phyloP scores from a whole-genome alignment of 2,329 filamentous ascomycete species.

The Fusarium redolens region DNA sequence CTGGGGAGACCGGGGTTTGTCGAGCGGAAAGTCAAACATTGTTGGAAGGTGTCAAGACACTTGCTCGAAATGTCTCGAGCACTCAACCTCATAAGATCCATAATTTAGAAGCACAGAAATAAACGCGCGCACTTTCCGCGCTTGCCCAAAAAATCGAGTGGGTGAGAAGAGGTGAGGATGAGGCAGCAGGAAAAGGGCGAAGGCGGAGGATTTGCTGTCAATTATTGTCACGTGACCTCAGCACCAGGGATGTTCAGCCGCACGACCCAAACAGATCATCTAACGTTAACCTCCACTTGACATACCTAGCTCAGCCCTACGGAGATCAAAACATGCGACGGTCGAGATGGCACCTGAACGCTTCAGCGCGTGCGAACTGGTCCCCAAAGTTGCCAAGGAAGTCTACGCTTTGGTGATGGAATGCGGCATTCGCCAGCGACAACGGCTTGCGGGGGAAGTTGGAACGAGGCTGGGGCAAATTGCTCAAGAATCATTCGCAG shows the following conservation, averaged over 20 bases:
- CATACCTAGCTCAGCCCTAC: not conserved
- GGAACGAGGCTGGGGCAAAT: not conserved
- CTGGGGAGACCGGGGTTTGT: rapidly evolving
- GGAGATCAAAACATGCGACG: rapidly evolving
- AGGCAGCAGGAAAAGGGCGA: rapidly evolving
- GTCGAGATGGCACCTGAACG: rapidly evolving
- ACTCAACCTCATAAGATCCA: not conserved
- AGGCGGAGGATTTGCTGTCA: not conserved
- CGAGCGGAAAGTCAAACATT: rapidly evolving
- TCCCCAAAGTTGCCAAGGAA: not conserved
- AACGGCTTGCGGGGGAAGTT: not conserved
- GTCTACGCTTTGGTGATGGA: not conserved
- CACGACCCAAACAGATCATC: too few species aligned
- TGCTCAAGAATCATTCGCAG: not conserved
- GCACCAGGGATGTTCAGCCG: not conserved
- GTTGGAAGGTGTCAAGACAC: not conserved
- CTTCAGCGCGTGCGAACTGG: not conserved
- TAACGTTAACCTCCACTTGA: not conserved
- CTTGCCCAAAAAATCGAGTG: too few species aligned
- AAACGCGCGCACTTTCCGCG: rapidly evolving
- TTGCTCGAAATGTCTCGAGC: not conserved
- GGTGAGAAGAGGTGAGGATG: too few species aligned
- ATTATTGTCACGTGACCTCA: not conserved
- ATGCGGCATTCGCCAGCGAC: not conserved
- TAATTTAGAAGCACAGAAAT: rapidly evolving